phyloP scores from a whole-genome alignment of 2,329 filamentous ascomycete genomes.

The Davidsoniella neocaledoniae region DNA sequence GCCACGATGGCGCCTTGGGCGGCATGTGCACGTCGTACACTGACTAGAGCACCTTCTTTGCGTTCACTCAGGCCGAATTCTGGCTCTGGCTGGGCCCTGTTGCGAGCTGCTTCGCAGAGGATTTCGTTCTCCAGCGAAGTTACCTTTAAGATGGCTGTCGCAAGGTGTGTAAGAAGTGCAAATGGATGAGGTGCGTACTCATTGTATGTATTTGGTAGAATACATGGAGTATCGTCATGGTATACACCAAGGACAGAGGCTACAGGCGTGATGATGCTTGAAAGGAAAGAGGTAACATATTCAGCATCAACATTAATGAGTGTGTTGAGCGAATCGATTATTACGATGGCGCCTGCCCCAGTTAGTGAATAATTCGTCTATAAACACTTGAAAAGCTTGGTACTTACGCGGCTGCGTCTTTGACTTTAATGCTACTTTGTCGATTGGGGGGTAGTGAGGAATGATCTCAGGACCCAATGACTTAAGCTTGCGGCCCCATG shows the following conservation, averaged over 20 bases:
- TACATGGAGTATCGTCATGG: conserved; percentile 60
- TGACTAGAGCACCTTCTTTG: conserved; percentile 58
- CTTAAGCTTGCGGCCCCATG: conserved; percentile 38
- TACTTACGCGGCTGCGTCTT: conserved; percentile 4
- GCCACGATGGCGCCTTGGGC: conserved; percentile 49
- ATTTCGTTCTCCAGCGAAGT: conserved; percentile 60
- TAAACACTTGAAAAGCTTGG: neutral
- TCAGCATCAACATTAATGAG: conserved; percentile 38
- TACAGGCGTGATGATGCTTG: conserved; percentile 45
- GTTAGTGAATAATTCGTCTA: neutral
- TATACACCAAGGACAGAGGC: conserved; percentile 65
- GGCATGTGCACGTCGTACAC: conserved; percentile 19
- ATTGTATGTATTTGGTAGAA: conserved; percentile 25
- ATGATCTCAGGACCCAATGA: neutral
- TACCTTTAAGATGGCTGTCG: conserved; percentile 68
- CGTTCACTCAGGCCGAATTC: conserved; percentile 64
- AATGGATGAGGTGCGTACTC: conserved; percentile 54
- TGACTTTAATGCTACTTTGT: neutral
- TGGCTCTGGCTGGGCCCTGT: conserved; percentile 59
- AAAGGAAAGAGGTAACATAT: conserved; percentile 51
- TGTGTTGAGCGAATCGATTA: conserved; percentile 66
- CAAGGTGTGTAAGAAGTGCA: conserved; percentile 61
- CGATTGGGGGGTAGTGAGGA: neutral
- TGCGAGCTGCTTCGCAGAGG: conserved; percentile 54
- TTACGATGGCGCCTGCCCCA: conserved; percentile 47